Percentiles rank a stretch among this genome's conserved stretches.
phyloP scores from a whole-genome alignment of 257 asterid species.

The Solanum habrochaites region DNA sequence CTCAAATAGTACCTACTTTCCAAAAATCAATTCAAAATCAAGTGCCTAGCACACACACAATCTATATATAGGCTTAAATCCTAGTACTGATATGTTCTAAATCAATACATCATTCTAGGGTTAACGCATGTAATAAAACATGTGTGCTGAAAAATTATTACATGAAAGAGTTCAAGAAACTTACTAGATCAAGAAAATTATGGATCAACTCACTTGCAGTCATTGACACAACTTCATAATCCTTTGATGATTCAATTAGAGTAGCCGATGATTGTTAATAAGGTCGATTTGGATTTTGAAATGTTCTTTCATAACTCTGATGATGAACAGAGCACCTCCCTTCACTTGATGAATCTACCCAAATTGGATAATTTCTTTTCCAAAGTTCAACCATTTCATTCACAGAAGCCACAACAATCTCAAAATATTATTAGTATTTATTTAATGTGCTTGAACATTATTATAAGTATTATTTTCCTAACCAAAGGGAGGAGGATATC shows the following conservation, averaged over 20 bases:
- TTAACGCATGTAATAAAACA: not conserved
- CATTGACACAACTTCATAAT: slow-evolving; percentile 41
- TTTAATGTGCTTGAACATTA: not conserved
- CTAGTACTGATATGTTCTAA: too few species aligned
- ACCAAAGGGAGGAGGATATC: not conserved
- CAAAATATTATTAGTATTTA: not conserved
- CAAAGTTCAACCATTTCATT: not conserved
- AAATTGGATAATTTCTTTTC: slow-evolving; percentile 38
- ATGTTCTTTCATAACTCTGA: slow-evolving; percentile 39
- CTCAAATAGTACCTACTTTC: too few species aligned
- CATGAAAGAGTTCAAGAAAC: not conserved
- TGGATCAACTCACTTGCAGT: slow-evolving; percentile 32
- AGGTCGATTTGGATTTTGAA: slow-evolving; percentile 21
- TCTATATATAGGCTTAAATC: not conserved
- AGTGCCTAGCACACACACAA: not conserved
- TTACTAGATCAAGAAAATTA: slow-evolving; percentile 50
- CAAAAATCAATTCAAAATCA: too few species aligned
- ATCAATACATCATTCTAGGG: too few species aligned
- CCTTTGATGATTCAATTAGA: slow-evolving; percentile 57
- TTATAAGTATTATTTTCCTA: not conserved
- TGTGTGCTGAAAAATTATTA: not conserved
- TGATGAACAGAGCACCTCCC: slow-evolving; percentile 35
- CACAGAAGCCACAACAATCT: slow-evolving; percentile 29
- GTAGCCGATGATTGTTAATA: slow-evolving; percentile 16
- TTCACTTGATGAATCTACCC: slow-evolving; percentile 28